Conservation (phyloP, 129 eudicot genomes). For the Saposhnikovia divaricata region DNA sequence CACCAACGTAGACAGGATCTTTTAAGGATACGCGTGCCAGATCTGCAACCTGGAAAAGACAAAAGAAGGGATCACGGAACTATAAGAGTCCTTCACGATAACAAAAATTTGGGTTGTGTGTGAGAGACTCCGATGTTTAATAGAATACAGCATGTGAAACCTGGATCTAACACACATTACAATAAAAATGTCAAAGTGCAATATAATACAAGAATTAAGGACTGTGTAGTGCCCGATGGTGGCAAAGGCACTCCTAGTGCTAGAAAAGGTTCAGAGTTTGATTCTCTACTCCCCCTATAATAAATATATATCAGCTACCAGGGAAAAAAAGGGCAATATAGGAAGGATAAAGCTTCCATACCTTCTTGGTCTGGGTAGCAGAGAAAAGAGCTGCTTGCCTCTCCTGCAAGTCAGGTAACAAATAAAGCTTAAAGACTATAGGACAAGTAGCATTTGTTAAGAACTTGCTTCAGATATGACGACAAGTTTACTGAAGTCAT, state of each 20-base stretch:
- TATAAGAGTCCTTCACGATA: neutral
- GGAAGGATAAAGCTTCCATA: neutral
- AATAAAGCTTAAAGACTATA: neutral
- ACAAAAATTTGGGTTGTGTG: neutral
- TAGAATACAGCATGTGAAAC: neutral
- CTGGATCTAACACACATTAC: neutral
- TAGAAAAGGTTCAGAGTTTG: neutral
- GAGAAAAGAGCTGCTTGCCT: conserved; percentile 60
- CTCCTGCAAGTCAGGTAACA: conserved; percentile 22
- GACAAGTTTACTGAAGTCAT: neutral
- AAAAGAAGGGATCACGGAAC: neutral
- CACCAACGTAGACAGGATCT: conserved; percentile 43
- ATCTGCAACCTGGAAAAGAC: conserved; percentile 40
- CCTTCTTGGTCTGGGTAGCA: conserved; percentile 60
- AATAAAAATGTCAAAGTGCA: neutral
- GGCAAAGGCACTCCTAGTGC: conserved; percentile 1
- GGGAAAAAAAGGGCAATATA: no score
- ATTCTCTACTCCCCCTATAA: no score
- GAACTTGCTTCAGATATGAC: neutral
- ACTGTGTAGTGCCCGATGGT: neutral
- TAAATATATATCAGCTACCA: no score
- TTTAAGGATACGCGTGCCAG: conserved; percentile 49
- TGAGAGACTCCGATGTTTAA: neutral
- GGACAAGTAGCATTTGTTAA: neutral
- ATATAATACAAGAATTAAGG: neutral